Conservation (phyloP, 495 filamentous ascomycete genomes). For the Penicillium robsamsonii region DNA sequence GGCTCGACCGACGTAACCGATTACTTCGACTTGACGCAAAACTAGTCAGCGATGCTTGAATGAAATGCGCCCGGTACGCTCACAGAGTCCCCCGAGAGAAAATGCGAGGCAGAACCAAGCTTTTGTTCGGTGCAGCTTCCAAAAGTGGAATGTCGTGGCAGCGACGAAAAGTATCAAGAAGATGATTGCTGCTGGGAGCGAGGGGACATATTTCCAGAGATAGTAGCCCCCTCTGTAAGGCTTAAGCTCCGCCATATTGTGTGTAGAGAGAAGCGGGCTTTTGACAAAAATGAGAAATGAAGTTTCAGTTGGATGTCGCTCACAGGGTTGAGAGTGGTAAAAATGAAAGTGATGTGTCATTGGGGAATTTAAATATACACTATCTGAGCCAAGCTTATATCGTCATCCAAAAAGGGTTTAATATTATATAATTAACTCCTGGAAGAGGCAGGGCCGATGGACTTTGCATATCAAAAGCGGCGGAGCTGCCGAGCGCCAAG, state of each 20-base stretch:
- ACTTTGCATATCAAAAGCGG: background rate
- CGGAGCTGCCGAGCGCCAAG: background rate
- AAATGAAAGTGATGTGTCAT: background rate
- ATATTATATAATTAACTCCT: background rate
- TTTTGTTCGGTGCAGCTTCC: conserved; percentile 15
- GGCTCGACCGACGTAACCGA: conserved; percentile 44
- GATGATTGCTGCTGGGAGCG: conserved; percentile 44
- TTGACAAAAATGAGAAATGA: background rate
- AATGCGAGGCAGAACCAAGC: conserved; percentile 19
- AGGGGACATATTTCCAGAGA: conserved; percentile 35
- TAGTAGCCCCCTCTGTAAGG: background rate
- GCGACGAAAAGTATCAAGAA: conserved; percentile 49
- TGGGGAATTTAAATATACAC: background rate
- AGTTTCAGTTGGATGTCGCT: background rate
- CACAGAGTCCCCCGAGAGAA: conserved; percentile 19
- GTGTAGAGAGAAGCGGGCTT: too few species aligned
- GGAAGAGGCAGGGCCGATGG: background rate
- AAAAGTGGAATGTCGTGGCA: conserved; percentile 40
- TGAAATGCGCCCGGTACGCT: conserved; percentile 7
- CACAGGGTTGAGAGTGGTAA: background rate
- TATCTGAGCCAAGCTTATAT: background rate
- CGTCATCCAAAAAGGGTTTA: too few species aligned
- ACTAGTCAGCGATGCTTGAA: background rate
- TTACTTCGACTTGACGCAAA: conserved; percentile 37
- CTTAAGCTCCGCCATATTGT: background rate